Conservation (phyloP, 2,329 filamentous ascomycete species). For the Epichloe sylvatica region DNA sequence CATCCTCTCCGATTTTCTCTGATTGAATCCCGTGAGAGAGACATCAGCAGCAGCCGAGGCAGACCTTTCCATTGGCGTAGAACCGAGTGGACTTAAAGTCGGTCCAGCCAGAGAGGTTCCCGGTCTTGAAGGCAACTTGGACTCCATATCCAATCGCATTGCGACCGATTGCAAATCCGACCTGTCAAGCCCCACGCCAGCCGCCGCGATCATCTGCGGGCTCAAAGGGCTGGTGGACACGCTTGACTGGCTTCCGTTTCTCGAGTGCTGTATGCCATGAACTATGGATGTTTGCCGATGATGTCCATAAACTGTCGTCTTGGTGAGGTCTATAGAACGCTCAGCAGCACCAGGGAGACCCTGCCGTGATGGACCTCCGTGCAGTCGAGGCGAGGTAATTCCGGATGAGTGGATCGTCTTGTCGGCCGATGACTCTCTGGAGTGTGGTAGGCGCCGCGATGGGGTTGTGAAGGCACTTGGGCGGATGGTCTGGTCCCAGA, state of each 20-base stretch:
- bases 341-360: constrained; percentile 29
- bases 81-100: constrained; percentile 10
- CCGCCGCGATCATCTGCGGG: constrained; percentile 68
- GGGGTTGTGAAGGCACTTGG: constrained; percentile 27
- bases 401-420: constrained; percentile 26
- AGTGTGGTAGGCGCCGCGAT: constrained; percentile 31
- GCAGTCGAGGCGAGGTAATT: constrained; percentile 10
- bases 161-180: constrained; percentile 34
- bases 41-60: constrained; percentile 33
- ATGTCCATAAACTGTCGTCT: constrained; percentile 56
- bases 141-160: constrained; percentile 32
- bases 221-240: constrained; percentile 73
- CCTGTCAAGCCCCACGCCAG: constrained; percentile 42
- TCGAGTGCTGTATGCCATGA: constrained; percentile 82
- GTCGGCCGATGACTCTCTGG: constrained; percentile 45
- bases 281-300: constrained; percentile 96
- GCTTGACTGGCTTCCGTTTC: constrained; percentile 77
- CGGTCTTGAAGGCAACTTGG: constrained; percentile 25
- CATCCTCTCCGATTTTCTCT: constrained; percentile 44
- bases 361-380: constrained; percentile 27
- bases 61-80: constrained; percentile 27
- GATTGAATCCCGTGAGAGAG: constrained; percentile 28
- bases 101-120: constrained; percentile 34
- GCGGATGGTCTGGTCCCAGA: constrained; percentile 39
- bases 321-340: constrained; percentile 42